Evolutionary conservation across 2,329 filamentous ascomycete genomes (phyloP), one percentile per base, ranked within the genome.

Genomic region (Diaporthe citrichinensis): DNA sequence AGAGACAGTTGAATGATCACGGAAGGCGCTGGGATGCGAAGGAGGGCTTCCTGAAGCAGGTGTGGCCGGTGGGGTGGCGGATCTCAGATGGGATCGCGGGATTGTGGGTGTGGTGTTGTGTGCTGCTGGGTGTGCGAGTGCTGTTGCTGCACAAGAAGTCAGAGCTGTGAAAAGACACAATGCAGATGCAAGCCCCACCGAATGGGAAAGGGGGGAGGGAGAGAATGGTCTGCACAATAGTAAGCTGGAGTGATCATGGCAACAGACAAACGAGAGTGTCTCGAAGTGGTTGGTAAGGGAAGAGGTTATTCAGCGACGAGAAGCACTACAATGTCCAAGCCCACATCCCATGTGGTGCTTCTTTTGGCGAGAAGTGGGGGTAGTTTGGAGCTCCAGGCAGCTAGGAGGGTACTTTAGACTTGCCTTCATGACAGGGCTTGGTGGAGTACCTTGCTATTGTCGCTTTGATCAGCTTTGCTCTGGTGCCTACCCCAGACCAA

Each of bases 231-330:
- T 53, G 17, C 65, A 69, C 65, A 55, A 69, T 55, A 55, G 49
- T 28, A 55, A 69, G 49, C 65, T 31, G 65, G 34, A 69, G 46
- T 69, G 65, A 31, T 31, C 65, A 69, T 69, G 65, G 65, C 65
- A 69, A 69, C 34, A 39, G 49, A 55, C 65, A 69, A 55, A 28
- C n/a, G 49, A 51, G 49, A 39, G 65, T 69, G 65, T 55, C 55
- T 55, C 49, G 49, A 69, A 69, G 65, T 39, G 49, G 31, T 55
- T 65, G 61, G 20, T 46, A 3, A 23, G 23, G 49, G 36, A 53
- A 39, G 49, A 69, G 34, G 65, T n/a, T 41, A 69, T 55, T 55
- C 49, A 15, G 34, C 36, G 28, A n/a, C n/a, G 14, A 31, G 49
- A 53, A 55, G 65, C 65, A 41, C 15, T 39, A 14, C 65, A 55